Base-by-base conservation (phyloP, 1,139 yeast genomes). In the Geotrichum histeridarum region DNA sequence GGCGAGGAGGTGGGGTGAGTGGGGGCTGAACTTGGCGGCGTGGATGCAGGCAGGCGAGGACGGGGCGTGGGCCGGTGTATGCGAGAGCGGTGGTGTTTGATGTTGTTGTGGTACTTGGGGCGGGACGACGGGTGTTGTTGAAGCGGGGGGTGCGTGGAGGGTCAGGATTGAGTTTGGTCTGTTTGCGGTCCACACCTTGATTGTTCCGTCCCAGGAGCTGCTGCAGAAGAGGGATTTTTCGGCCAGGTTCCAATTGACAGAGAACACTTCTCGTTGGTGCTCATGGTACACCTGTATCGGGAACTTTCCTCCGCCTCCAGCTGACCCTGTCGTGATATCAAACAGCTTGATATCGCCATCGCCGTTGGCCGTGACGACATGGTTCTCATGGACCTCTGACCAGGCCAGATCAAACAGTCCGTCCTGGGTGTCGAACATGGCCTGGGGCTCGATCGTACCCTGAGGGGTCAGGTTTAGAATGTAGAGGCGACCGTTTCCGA, bases 301-400 rank as follows among this genome's bases (percentile, higher is more conserved):
- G 51, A 64, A 70, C 87, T 57, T 79, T 18, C 17, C n/a, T 33
- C 27, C 45, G 2, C n/a, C 35, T 5, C 31, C 30, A 8, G 42
- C 22, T 2, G 85, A 79, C 3, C 4, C 27, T 1, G 82, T 63
- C 30, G 63, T 79, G 43, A 79, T 75, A 69, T 93, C 99, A 67
- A 89, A 93, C 54, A 93, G 69, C 62, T 90, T 85, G 44, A 93
- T 73, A 0, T 89, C 76, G 0, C 98, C 98, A 70, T 93, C 99
- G 1, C 99, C 99, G 60, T 86, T 83, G 17, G 95, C 94, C 0
- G 81, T 82, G 2, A 81, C 79, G 7, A 86, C 77, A 65, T 91
- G 98, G 68, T 89, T 90, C 61, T 89, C 97, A 67, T 93, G 93
- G 12, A 77, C 59, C 68, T 93, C 98, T 55, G 93, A 86, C 98